Conservation (phyloP, 176 grass and related monocot genomes). For the Oryza australiensis region DNA sequence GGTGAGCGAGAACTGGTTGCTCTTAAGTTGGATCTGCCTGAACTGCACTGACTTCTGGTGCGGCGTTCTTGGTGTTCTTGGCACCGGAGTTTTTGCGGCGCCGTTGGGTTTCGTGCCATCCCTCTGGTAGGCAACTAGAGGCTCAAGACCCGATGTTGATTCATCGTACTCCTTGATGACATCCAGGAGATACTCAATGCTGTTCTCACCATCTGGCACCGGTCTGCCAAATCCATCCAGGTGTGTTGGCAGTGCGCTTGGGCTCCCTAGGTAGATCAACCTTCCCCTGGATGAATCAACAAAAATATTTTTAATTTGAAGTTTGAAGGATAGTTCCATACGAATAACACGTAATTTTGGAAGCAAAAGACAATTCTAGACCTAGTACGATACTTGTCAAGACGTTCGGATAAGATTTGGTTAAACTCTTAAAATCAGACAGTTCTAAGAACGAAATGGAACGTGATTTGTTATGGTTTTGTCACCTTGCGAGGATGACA, state of each 20-base stretch:
- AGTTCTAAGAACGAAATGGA: not conserved
- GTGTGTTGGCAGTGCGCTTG: constrained; percentile 46
- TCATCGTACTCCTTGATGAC: constrained; percentile 80
- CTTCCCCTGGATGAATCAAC: constrained; percentile 47
- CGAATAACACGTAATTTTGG: not conserved
- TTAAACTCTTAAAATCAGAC: no score
- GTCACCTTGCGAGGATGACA: constrained; percentile 72
- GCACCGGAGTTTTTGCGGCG: constrained; percentile 61
- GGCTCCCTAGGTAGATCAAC: constrained; percentile 59
- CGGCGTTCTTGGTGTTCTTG: constrained; percentile 52
- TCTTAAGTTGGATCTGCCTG: constrained; percentile 60
- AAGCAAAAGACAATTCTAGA: not conserved
- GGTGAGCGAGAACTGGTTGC: constrained; percentile 53
- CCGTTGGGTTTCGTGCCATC: constrained; percentile 53
- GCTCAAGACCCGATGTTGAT: constrained; percentile 59
- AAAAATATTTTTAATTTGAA: constrained; percentile 25
- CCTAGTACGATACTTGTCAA: not conserved
- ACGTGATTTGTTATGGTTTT: not conserved
- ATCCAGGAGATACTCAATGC: constrained; percentile 73
- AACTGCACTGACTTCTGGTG: constrained; percentile 53
- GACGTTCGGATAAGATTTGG: no score
- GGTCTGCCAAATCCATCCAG: constrained; percentile 57
- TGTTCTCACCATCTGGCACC: constrained; percentile 72
- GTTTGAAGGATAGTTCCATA: not conserved
- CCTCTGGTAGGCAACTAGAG: constrained; percentile 66